Conservation (phyloP, 2,329 filamentous ascomycete genomes). For the Spiromastix sp. region DNA sequence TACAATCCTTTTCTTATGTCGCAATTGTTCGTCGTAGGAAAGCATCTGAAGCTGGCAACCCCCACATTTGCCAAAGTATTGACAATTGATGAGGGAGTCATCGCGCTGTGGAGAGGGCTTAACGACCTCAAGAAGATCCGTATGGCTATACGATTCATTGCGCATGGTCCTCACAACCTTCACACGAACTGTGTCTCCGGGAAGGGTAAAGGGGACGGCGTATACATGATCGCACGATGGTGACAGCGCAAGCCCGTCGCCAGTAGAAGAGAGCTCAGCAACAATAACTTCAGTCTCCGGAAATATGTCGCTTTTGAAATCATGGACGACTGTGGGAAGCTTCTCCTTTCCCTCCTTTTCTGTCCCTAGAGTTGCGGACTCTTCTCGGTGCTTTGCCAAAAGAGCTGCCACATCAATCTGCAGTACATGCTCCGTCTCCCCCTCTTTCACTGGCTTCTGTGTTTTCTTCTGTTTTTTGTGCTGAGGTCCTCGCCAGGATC, state of each 20-base stretch:
- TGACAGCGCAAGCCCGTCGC: slow-evolving; percentile 76
- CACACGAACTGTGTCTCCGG: slow-evolving; percentile 69
- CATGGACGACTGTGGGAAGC: slow-evolving; percentile 12
- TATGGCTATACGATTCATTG: slow-evolving; percentile 58
- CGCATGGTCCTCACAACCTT: slow-evolving; percentile 66
- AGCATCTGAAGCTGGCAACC: slow-evolving; percentile 99
- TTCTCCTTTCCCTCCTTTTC: slow-evolving; percentile 18
- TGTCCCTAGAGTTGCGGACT: slow-evolving; percentile 14
- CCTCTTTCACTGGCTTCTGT: slow-evolving; percentile 48
- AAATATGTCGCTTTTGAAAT: slow-evolving; percentile 51
- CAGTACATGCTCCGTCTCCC: slow-evolving; percentile 57
- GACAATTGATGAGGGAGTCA: slow-evolving; percentile 65
- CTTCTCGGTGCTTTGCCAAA: slow-evolving; percentile 22
- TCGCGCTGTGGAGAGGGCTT: slow-evolving; percentile 66
- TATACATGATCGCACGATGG: slow-evolving; percentile 60
- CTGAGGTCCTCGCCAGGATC: slow-evolving; percentile 6
- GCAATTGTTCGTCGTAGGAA: slow-evolving; percentile 73
- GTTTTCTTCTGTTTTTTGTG: slow-evolving; percentile 31
- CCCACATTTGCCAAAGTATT: slow-evolving; percentile 78
- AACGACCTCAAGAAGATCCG: slow-evolving; percentile 72
- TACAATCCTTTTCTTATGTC: slow-evolving; percentile 73
- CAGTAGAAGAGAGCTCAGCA: slow-evolving; percentile 73
- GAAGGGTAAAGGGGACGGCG: slow-evolving; percentile 77
- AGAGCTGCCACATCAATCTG: slow-evolving; percentile 47
- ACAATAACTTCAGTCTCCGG: slow-evolving; percentile 77